Conservation (phyloP, 805 yeast species). For the Tetrapisispora nanseiensis region DNA sequence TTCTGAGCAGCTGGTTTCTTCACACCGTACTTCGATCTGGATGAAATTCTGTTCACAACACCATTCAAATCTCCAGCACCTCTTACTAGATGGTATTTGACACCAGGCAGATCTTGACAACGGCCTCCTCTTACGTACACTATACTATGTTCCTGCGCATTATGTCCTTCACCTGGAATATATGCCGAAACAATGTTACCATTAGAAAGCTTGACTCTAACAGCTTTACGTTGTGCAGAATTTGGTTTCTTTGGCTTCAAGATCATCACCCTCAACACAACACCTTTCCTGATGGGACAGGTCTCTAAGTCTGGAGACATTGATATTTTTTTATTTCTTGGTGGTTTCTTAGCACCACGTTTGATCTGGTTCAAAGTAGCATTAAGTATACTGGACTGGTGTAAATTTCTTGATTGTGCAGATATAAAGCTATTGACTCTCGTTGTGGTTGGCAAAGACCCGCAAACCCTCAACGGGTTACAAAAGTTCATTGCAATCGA, state of each 20-base stretch:
- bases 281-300: constrained; percentile 89
- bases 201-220: constrained; percentile 84
- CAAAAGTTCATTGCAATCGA: too few species aligned
- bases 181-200: constrained; percentile 86
- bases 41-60: constrained; percentile 82
- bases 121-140: constrained; percentile 97
- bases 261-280: constrained; percentile 86
- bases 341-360: constrained; percentile 48
- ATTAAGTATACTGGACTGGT: background rate
- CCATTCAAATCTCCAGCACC: constrained; percentile 92
- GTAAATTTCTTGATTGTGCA: background rate
- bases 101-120: constrained; percentile 97
- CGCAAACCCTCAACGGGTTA: too few species aligned
- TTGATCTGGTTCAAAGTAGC: constrained; percentile 75
- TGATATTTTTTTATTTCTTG: constrained; percentile 29
- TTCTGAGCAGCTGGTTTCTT: constrained; percentile 50
- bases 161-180: constrained; percentile 98
- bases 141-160: constrained; percentile 94
- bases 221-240: constrained; percentile 95
- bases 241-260: constrained; percentile 97
- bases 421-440: background rate
- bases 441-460: too few species aligned
- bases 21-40: constrained; percentile 90
- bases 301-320: constrained; percentile 73
- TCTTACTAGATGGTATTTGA: constrained; percentile 84